phyloP scores from a whole-genome alignment of 768 basidiomycete species.

The Auricularia auricula-judae region DNA sequence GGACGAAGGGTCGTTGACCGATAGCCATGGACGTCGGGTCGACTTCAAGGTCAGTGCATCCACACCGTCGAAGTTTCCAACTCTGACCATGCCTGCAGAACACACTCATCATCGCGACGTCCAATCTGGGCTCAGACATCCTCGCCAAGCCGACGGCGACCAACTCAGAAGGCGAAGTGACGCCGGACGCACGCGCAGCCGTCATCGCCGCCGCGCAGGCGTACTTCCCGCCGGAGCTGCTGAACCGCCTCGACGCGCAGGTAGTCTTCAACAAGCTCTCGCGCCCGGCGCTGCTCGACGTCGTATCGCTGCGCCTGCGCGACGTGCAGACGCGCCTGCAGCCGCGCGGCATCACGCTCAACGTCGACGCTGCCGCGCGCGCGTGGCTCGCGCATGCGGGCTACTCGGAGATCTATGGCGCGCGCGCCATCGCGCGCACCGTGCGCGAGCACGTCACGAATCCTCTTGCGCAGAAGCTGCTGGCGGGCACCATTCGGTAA shows the following conservation, averaged over 20 bases:
- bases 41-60: constrained; percentile 62
- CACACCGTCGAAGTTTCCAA: background rate
- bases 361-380: constrained; percentile 51
- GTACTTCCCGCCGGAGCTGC: constrained; percentile 82
- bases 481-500: constrained; percentile 69
- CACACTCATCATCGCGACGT: constrained; percentile 85
- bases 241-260: constrained; percentile 82
- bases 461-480: constrained; percentile 68
- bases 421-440: constrained; percentile 77
- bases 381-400: constrained; percentile 66
- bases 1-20: constrained; percentile 82
- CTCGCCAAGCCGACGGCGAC: constrained; percentile 59
- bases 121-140: constrained; percentile 76
- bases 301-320: constrained; percentile 63
- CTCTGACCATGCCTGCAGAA: constrained; percentile 34
- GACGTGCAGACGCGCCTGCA: constrained; percentile 63
- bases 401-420: constrained; percentile 79
- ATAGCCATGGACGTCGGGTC: constrained; percentile 85
- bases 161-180: constrained; percentile 52
- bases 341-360: constrained; percentile 54
- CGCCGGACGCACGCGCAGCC: constrained; percentile 44
- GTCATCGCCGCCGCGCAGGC: constrained; percentile 67
- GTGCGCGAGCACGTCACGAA: constrained; percentile 74
- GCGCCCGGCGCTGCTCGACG: constrained; percentile 56
- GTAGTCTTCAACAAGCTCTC: constrained; percentile 88